Percentiles rank a stretch among this genome's conserved stretches.
Conservation (phyloP, 2,329 filamentous ascomycete species). For the Fusarium virguliforme region DNA sequence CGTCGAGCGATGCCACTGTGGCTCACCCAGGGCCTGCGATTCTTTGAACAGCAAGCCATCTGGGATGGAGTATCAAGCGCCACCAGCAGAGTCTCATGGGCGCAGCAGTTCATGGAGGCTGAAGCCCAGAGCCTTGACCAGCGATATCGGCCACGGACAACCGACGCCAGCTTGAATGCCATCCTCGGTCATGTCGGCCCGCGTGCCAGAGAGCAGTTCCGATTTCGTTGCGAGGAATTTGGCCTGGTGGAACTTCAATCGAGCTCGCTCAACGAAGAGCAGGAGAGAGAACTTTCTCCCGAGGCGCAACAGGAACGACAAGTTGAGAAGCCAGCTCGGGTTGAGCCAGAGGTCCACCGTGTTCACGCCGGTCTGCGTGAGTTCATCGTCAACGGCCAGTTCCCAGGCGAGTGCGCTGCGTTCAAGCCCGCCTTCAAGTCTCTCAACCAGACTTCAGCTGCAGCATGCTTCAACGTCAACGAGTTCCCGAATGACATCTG, state of each 20-base stretch:
- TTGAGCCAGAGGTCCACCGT: constrained; percentile 57
- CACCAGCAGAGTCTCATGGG: constrained; percentile 36
- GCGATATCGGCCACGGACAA: constrained; percentile 64
- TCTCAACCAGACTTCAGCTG: constrained; percentile 40
- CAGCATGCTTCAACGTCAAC: constrained; percentile 22
- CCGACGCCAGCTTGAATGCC: not conserved
- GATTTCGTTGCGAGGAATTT: constrained; percentile 21
- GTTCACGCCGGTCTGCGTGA: constrained; percentile 61
- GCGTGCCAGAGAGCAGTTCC: not conserved
- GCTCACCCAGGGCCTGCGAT: constrained; percentile 72
- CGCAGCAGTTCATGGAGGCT: constrained; percentile 67
- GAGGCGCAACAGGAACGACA: constrained; percentile 75
- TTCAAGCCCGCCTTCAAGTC: constrained; percentile 40
- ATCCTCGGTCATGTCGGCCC: not conserved
- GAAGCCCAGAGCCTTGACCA: constrained; percentile 68
- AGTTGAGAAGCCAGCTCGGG: constrained; percentile 62
- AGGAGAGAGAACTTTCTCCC: constrained; percentile 77
- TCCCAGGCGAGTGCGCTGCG: not conserved
- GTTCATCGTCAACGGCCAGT: constrained; percentile 19
- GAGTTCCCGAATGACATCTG: constrained; percentile 34
- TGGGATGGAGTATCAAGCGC: constrained; percentile 49
- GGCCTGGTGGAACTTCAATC: constrained; percentile 19
- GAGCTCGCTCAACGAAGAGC: constrained; percentile 71
- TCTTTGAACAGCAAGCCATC: constrained; percentile 59
- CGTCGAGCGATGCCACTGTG: constrained; percentile 61